A percentile compares a stretch with the other conserved stretches of the same genome.
Conservation (phyloP, 192 early-diverging fungal species). For the Backusella circina region DNA sequence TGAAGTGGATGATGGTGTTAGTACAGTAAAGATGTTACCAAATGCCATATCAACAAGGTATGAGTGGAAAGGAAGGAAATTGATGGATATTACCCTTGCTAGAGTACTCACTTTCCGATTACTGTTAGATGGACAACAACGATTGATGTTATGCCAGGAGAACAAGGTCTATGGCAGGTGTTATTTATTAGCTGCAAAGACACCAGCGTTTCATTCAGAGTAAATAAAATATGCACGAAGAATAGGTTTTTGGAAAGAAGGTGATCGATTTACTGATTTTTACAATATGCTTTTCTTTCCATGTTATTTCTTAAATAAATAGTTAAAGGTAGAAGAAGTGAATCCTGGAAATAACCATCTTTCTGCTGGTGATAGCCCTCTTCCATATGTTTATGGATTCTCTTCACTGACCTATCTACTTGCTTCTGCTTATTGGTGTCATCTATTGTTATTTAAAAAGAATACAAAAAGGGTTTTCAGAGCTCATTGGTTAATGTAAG, state of each 20-base stretch:
- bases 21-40: constrained; percentile 21
- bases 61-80: background rate
- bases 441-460: constrained; percentile 27
- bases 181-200: constrained; percentile 45
- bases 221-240: constrained; percentile 9
- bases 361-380: constrained; percentile 50
- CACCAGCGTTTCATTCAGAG: constrained; percentile 35
- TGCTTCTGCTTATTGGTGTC: constrained; percentile 33
- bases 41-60: constrained; percentile 2
- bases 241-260: background rate
- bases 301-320: background rate
- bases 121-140: background rate
- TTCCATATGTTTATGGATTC: constrained; percentile 42
- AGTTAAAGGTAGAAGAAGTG: constrained; percentile 43
- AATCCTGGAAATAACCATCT: constrained; percentile 48
- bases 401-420: constrained; percentile 35
- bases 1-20: constrained; percentile 34
- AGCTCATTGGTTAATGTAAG: constrained; percentile 51
- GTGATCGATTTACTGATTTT: background rate
- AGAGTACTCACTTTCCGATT: too few relatives aligned
- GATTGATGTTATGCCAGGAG: background rate
- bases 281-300: background rate
- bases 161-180: constrained; percentile 42
- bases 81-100: background rate
- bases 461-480: constrained; percentile 41